A percentile compares a stretch with the other conserved stretches of the same genome.
phyloP scores from a whole-genome alignment of 164 flowering plant species.

The Platanus orientalis region DNA sequence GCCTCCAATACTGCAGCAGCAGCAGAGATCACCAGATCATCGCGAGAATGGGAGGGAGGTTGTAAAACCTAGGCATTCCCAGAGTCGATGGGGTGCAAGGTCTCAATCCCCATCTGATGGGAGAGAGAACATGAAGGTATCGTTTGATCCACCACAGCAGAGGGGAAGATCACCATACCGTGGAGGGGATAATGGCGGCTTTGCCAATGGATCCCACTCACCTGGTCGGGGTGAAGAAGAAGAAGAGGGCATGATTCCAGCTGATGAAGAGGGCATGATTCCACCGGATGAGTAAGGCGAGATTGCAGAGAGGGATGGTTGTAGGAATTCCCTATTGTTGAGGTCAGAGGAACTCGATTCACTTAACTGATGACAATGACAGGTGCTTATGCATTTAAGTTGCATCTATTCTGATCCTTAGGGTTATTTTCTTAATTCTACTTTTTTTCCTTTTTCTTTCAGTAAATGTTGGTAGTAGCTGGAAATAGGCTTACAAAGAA shows the following conservation, averaged over 20 bases:
- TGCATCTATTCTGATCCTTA: no score
- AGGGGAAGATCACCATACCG: neutral
- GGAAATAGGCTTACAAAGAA: no score
- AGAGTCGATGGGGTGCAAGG: conserved; percentile 10
- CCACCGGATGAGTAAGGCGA: conserved; percentile 3
- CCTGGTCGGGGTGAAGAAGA: conserved; percentile 27
- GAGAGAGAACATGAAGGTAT: neutral
- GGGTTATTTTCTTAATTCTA: no score
- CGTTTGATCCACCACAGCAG: neutral
- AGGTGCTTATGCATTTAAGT: no score
- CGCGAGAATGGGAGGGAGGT: neutral
- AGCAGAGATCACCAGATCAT: conserved; percentile 1
- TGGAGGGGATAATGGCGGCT: conserved; percentile 5
- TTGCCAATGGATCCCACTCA: conserved; percentile 4
- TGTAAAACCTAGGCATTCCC: neutral
- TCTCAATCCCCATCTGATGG: conserved; percentile 18
- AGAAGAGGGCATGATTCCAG: conserved; percentile 51
- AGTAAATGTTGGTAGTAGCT: neutral
- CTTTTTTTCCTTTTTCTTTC: neutral
- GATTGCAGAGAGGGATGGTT: no score
- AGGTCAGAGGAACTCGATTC: no score
- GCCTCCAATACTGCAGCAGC: conserved; percentile 11
- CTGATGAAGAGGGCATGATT: conserved; percentile 27
- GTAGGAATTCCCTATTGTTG: no score
- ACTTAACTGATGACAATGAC: no score